Evolutionary conservation across 2,329 filamentous ascomycete genomes (phyloP), one percentile per base, ranked within the genome.

Genomic region (Achaetomium macrosporum): DNA sequence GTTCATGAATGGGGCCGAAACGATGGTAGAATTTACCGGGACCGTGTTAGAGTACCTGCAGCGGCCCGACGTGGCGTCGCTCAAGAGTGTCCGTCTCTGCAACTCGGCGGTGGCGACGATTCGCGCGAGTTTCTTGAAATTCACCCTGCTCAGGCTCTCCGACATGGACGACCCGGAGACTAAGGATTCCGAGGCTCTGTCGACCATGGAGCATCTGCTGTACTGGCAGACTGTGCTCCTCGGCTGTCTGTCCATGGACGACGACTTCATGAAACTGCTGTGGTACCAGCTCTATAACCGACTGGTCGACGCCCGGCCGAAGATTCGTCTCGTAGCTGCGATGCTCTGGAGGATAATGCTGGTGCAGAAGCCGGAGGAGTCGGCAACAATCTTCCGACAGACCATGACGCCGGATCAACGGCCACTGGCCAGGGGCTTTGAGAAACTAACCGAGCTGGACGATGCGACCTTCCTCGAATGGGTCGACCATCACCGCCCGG

Each of bases 171-270:
- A 86, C 33, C 70, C 77, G 1, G 75, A 82, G 49, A 76, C 74
- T 1, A 72, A 78, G 2, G 80, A 86, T 53, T 66, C 71, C 7
- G 84, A 89, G 44, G 82, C 84, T 0, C 77, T 86, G 25, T 73
- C 78, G 0, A 90, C 95, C 53, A 81, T 99, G 68, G 80, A 88
- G 55, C 92, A 90, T 65, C 82, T 99, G 62, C 83, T 89, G 0
- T 97, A 96, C 68, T 99, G 93, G 93, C 93, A 97, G 67, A 90
- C 89, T 17, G 88, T 96, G 16, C 83, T 99, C 15, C 74, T 99
- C 15, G 85, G 84, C 2, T 83, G 85, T 4, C 82, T 93, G 15
- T 86, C 88, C 3, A 76, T 81, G 7, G 90, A 96, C 42, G 82
- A 88, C n/a, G 84, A 89, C 10, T 88, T 88, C 64, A 79, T 96